Evolutionary conservation across 1,139 yeast species (phyloP).

Genomic region (Groenewaldozyma sp.): DNA sequence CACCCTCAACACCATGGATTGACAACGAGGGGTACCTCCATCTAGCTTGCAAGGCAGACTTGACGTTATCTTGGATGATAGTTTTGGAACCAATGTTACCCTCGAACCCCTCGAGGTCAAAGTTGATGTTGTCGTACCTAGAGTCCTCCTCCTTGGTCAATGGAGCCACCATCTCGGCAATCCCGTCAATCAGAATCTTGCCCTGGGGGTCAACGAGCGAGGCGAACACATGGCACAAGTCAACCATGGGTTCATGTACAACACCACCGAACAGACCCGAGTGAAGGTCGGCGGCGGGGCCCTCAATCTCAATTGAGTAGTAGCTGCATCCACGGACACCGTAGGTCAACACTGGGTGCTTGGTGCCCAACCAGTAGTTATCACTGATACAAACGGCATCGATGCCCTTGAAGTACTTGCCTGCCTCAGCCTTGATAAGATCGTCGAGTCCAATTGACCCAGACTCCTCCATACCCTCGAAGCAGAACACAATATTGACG

Average conservation of each 20-base stretch:
- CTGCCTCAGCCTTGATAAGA: slow-evolving; percentile 70
- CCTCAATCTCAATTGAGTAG: slow-evolving; percentile 70
- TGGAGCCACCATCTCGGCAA: slow-evolving; percentile 91
- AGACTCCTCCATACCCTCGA: slow-evolving; percentile 98
- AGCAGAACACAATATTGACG: slow-evolving; percentile 83
- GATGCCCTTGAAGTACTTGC: slow-evolving; percentile 69
- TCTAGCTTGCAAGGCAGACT: slow-evolving; percentile 89
- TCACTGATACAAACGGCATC: slow-evolving; percentile 95
- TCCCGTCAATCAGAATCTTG: slow-evolving; percentile 76
- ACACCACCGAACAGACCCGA: slow-evolving; percentile 97
- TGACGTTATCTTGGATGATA: slow-evolving; percentile 63
- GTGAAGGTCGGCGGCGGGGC: slow-evolving; percentile 96
- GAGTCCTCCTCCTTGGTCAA: slow-evolving; percentile 66
- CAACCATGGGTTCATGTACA: slow-evolving; percentile 96
- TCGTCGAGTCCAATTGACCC: slow-evolving; percentile 90
- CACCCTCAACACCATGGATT: slow-evolving; percentile 96
- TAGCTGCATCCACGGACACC: slow-evolving; percentile 97
- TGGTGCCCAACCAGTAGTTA: slow-evolving; percentile 97
- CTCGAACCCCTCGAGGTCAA: slow-evolving; percentile 74
- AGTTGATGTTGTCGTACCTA: slow-evolving; percentile 79
- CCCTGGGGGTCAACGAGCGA: slow-evolving; percentile 68
- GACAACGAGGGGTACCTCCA: slow-evolving; percentile 98
- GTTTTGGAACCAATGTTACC: slow-evolving; percentile 85
- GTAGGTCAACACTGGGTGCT: slow-evolving; percentile 91
- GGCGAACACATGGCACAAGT: slow-evolving; percentile 66